Conservation (phyloP, 768 basidiomycete species). For the Mycena indigotica region DNA sequence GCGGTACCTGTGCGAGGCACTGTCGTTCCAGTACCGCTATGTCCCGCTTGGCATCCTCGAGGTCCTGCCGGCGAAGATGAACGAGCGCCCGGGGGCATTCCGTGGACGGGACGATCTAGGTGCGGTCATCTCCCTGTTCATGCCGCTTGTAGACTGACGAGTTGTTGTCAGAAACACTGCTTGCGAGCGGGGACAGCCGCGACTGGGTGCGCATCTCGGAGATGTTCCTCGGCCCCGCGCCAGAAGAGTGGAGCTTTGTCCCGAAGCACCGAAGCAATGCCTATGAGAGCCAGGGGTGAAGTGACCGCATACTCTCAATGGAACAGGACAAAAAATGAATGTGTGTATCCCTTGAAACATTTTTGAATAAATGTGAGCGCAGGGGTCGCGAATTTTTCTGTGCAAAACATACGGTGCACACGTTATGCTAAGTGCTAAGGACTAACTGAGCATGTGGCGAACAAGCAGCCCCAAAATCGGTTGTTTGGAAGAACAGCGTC, state of each 20-base stretch:
- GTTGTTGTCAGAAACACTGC: conserved; percentile 65
- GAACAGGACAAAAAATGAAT: no score
- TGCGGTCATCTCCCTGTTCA: conserved; percentile 37
- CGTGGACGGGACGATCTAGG: conserved; percentile 87
- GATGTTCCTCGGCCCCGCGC: conserved; percentile 90
- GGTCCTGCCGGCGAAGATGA: conserved; percentile 74
- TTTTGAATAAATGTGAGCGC: no score
- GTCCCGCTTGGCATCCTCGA: conserved; percentile 93
- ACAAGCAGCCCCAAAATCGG: no score
- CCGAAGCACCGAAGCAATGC: conserved; percentile 96
- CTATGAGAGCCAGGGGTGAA: conserved; percentile 65
- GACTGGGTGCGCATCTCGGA: conserved; percentile 95
- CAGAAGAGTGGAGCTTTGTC: conserved; percentile 80
- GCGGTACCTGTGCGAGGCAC: conserved; percentile 90
- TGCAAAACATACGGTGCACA: no score
- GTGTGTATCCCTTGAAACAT: no score
- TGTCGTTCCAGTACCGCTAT: conserved; percentile 97
- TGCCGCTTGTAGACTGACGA: background rate
- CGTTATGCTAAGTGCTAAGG: no score
- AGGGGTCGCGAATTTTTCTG: no score
- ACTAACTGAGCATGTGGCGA: no score
- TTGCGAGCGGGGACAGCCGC: conserved; percentile 74
- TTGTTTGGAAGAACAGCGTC: no score
- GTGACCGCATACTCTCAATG: no score
- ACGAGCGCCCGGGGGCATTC: conserved; percentile 90